Base-by-base conservation (phyloP, 371 early-diverging fungal species). In the Mortierella sp. region DNA sequence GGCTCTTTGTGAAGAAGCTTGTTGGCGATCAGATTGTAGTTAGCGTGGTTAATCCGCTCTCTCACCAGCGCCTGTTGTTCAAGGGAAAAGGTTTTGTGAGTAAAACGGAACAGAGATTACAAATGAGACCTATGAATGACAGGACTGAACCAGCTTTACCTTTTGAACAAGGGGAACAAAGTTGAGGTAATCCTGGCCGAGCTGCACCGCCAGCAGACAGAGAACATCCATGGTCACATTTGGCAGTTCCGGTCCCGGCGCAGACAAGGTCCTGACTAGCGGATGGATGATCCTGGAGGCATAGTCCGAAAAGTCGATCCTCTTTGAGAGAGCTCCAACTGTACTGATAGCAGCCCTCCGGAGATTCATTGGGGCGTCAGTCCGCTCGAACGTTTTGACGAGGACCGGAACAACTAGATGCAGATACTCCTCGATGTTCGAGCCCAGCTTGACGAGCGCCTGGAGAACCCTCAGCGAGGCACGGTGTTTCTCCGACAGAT, bases 241-340 rank as follows among this genome's bases (percentile, higher is more conserved):
- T 12, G 94, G 90, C 71, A 98, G 84, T n/a, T 96, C 95, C 73
- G 32, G 81, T 56, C 74, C 86, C 38, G 93, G 92, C 21, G 90
- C 73, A 24, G 92, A 90, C 77, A 97, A 77, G 3, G 96, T 92
- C 35, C 98, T 93, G 16, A 96, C 93, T 12, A 99, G 85, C 5
- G 98, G 97, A 78, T 96, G 97, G 55, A 98, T 95, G 75, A 99
- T 95, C 74, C 97, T 93, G 4, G 97, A 96, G 0, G 98, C 95
- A 84, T 97, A 96, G 78, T 98, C 97, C 41, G 93, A 91, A 89
- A 98, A 94, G 79, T 95, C 95, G 70, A 97, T 93, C 55, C 96
- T 93, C 71, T 92, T 91, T 68, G 95, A 95, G 10, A 99, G 88
- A 21, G 95, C 92, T 3, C 95, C 96, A 32, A 97, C 92, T 21